These are phyloP conservation scores for Trichosporon ovoides DNA, from an alignment of 1,284 basidiomycete genomes.

Conservation along the genomic window DNA sequence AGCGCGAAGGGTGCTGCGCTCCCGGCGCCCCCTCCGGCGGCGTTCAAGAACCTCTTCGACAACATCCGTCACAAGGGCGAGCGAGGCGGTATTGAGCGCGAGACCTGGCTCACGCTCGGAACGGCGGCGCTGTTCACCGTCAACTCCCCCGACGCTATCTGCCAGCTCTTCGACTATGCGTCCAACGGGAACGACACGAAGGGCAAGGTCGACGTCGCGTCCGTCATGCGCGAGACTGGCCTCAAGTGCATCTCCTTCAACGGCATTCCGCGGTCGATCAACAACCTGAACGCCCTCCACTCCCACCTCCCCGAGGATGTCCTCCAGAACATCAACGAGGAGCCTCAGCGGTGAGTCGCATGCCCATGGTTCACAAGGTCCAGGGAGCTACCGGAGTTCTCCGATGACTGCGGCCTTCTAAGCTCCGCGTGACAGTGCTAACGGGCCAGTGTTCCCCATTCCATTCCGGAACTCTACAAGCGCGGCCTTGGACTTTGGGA, in stretches of 20 bases:
- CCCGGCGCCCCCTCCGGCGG: slow-evolving; percentile 26
- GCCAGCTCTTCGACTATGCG: slow-evolving; percentile 39
- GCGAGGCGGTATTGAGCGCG: slow-evolving; percentile 18
- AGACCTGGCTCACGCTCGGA: slow-evolving; percentile 37
- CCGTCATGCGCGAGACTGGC: slow-evolving; percentile 77
- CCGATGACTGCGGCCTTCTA: too few relatives aligned
- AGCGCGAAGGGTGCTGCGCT: slow-evolving; percentile 30
- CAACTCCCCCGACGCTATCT: slow-evolving; percentile 42
- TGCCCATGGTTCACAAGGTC: too few relatives aligned
- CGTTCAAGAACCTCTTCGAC: slow-evolving; percentile 28
- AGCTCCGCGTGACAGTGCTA: too few relatives aligned
- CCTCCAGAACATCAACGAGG: slow-evolving; percentile 8
- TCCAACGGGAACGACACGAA: slow-evolving; percentile 13
- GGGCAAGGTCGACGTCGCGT: slow-evolving; percentile 26
- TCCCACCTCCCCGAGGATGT: slow-evolving; percentile 74
- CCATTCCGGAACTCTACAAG: slow-evolving; percentile 60
- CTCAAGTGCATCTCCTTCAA: slow-evolving; percentile 84
- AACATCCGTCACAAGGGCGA: slow-evolving; percentile 26
- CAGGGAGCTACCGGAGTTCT: too few relatives aligned
- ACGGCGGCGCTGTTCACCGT: slow-evolving; percentile 42
- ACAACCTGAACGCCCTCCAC: slow-evolving; percentile 69
- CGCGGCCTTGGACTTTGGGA: slow-evolving; percentile 73
- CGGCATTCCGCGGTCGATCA: slow-evolving; percentile 57
- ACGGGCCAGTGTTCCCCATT: slow-evolving; percentile 49
- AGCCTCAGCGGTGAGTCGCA: slow-evolving; percentile 56